These are phyloP conservation scores for Choanephora cucurbitarum DNA, from an alignment of 371 early-diverging fungal species.

Conservation along the genomic window DNA sequence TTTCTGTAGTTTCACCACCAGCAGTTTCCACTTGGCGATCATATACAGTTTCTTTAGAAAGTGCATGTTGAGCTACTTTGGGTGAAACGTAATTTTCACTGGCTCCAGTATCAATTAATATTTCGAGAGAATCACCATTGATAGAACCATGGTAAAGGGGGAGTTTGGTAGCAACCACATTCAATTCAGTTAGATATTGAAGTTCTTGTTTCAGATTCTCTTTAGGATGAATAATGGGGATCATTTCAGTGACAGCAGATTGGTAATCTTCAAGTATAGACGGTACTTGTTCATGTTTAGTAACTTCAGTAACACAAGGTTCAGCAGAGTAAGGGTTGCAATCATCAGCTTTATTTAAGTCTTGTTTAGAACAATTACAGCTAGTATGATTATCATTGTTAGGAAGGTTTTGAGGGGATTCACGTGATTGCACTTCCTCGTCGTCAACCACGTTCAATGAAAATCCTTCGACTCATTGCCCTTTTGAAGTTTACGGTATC, in stretches of 20 bases:
- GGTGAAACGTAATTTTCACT: slow-evolving; percentile 12
- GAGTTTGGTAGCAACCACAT: background rate
- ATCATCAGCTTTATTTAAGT: background rate
- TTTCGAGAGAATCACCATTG: background rate
- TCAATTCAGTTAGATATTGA: slow-evolving; percentile 1
- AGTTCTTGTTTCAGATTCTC: background rate
- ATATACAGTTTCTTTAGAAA: background rate
- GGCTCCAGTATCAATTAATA: slow-evolving; percentile 6
- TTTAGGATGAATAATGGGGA: background rate
- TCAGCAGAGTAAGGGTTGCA: background rate
- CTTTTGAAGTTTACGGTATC: no score
- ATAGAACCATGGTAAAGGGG: slow-evolving; percentile 1
- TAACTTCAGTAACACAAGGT: background rate
- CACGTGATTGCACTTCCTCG: no score
- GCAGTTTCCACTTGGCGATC: slow-evolving; percentile 4
- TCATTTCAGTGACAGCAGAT: background rate
- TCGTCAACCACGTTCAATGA: no score
- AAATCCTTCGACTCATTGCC: no score
- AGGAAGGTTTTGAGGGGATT: no score
- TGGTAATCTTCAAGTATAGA: background rate
- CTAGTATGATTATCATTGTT: no score
- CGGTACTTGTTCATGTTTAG: background rate
- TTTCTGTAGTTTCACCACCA: slow-evolving; percentile 5
- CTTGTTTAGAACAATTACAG: no score
- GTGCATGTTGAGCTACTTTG: background rate